Percentiles rank a stretch among this genome's conserved stretches.
Evolutionary conservation across 768 basidiomycete species (phyloP).

Genomic region (Coprinopsis marcescibilis): DNA sequence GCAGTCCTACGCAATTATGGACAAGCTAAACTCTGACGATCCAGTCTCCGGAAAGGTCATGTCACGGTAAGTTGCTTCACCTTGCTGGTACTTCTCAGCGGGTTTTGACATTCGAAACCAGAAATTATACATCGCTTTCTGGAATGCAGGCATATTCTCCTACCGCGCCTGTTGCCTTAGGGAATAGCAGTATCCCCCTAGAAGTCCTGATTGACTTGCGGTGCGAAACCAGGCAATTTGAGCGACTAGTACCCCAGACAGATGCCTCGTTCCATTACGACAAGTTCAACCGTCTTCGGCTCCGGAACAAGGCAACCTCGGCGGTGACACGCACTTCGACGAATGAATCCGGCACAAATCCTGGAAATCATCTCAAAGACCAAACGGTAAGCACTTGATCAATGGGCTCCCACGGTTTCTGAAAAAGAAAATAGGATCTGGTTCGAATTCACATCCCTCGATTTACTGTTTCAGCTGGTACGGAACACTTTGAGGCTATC

Average conservation of each 20-base stretch:
- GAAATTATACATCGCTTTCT: constrained; percentile 72
- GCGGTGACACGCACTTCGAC: constrained; percentile 31
- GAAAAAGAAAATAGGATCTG: constrained; percentile 55
- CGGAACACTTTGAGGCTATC: constrained; percentile 77
- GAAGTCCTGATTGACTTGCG: constrained; percentile 85
- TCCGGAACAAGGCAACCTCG: constrained; percentile 66
- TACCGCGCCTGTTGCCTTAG: constrained; percentile 31
- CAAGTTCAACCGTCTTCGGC: constrained; percentile 88
- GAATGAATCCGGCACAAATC: constrained; percentile 25
- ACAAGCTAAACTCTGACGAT: constrained; percentile 72
- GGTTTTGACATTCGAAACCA: constrained; percentile 29
- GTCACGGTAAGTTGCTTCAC: constrained; percentile 51
- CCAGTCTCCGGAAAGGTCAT: constrained; percentile 81
- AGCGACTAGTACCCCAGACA: constrained; percentile 86
- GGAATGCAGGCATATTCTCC: constrained; percentile 90
- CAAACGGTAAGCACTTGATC: constrained; percentile 24
- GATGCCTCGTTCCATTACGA: constrained; percentile 84
- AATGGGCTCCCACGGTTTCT: not conserved
- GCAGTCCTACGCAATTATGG: constrained; percentile 76
- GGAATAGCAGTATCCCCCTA: constrained; percentile 67
- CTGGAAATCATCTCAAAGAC: constrained; percentile 27
- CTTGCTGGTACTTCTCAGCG: not conserved
- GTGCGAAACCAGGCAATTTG: constrained; percentile 77
- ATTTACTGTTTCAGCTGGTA: constrained; percentile 81
- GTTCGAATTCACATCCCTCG: constrained; percentile 77